Conservation (phyloP, 495 filamentous ascomycete genomes). For the Lophiostoma macrostomum region DNA sequence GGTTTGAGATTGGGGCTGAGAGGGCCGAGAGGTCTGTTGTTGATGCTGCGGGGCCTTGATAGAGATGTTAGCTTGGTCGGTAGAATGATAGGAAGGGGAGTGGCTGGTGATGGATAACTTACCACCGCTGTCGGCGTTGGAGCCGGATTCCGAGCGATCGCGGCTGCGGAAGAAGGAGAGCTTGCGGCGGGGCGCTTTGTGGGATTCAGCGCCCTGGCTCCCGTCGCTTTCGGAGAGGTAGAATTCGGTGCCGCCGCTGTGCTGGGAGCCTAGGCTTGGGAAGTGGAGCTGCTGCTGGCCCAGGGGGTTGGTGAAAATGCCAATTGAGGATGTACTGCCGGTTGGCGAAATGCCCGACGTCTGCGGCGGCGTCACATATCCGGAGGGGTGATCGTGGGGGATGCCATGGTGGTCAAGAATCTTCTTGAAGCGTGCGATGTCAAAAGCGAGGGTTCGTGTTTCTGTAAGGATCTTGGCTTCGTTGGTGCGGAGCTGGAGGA, state of each 20-base stretch:
- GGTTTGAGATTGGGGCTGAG: background rate
- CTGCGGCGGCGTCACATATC: constrained; percentile 1
- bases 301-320: constrained; percentile 3
- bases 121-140: constrained; percentile 5
- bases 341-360: background rate
- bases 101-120: too few species aligned
- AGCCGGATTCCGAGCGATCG: constrained; percentile 4
- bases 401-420: constrained; percentile 22
- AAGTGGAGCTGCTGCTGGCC: constrained; percentile 24
- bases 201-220: background rate
- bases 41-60: background rate
- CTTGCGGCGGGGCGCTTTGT: background rate
- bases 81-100: too few species aligned
- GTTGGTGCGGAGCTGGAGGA: constrained; percentile 37
- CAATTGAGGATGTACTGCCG: background rate
- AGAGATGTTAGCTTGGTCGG: background rate
- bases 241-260: constrained; percentile 1
- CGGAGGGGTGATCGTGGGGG: too few species aligned
- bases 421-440: constrained; percentile 13
- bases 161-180: constrained; percentile 11
- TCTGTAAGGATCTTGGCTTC: constrained; percentile 38
- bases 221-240: constrained; percentile 16
- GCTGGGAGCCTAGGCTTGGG: background rate
- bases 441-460: constrained; percentile 19
- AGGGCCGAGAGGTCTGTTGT: background rate